These are phyloP conservation scores for Stagonosporopsis cucurbitacearum DNA, from an alignment of 2,329 filamentous ascomycete genomes.

Conservation along the genomic window DNA sequence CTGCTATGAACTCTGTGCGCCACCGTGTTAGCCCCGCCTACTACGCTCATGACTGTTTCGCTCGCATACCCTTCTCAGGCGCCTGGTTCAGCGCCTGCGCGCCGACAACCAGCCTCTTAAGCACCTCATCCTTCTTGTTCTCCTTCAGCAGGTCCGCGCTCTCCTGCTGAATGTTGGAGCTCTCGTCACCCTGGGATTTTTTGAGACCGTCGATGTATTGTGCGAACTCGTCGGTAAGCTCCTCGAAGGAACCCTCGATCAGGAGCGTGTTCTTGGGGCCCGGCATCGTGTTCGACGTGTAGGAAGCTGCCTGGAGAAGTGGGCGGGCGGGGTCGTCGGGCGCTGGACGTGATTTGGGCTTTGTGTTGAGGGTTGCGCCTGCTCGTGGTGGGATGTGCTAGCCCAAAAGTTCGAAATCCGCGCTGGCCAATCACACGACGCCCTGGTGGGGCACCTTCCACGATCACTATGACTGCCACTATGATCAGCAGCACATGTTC, in stretches of 20 bases:
- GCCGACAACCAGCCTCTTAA: conserved; percentile 87
- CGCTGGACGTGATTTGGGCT: conserved; percentile 20
- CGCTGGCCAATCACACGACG: conserved; percentile 7
- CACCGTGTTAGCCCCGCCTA: conserved; percentile 34
- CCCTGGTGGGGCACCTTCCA: conserved; percentile 1
- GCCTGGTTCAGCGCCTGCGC: conserved; percentile 79
- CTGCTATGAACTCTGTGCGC: conserved; percentile 80
- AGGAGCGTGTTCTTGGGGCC: conserved; percentile 67
- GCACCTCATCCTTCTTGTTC: conserved; percentile 78
- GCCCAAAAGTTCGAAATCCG: conserved; percentile 18
- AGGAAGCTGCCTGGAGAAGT: conserved; percentile 29
- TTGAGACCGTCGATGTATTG: conserved; percentile 88
- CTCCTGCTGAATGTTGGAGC: conserved; percentile 62
- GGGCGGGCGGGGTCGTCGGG: conserved; percentile 22
- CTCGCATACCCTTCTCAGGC: conserved; percentile 76
- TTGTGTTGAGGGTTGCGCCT: conserved; percentile 21
- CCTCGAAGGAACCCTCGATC: conserved; percentile 91
- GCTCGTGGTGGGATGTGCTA: conserved; percentile 21
- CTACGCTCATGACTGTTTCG: conserved; percentile 17
- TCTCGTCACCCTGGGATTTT: conserved; percentile 63
- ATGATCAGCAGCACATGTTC: neutral
- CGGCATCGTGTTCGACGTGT: conserved; percentile 57
- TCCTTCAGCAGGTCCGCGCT: conserved; percentile 73
- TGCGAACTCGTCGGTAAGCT: conserved; percentile 92
- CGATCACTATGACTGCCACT: neutral